A percentile compares a stretch with the other conserved stretches of the same genome.
These are phyloP conservation scores for Phytophthora multivora DNA, from an alignment of 352 stramenopile species.

Conservation along the genomic window DNA sequence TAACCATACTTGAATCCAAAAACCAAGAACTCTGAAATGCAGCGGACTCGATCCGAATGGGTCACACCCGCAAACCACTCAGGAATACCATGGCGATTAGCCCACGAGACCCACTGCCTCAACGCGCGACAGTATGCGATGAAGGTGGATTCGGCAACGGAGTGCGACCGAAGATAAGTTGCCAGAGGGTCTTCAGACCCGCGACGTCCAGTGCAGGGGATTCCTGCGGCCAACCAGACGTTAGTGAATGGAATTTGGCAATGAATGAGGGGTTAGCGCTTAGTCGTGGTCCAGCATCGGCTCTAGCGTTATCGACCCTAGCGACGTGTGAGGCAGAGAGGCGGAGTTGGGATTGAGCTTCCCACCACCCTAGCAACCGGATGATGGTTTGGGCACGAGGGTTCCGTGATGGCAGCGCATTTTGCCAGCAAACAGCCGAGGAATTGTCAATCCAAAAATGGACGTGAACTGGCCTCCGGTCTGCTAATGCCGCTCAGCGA, in stretches of 20 bases:
- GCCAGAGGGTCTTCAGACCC: background rate
- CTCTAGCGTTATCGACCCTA: background rate
- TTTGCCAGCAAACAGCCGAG: constrained; percentile 1
- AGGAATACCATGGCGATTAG: no score
- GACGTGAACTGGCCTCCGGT: background rate
- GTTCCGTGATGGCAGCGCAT: background rate
- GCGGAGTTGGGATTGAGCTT: background rate
- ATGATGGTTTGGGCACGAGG: constrained; percentile 9
- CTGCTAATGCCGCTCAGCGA: background rate
- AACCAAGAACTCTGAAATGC: background rate
- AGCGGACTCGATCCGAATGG: background rate
- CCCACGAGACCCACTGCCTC: background rate
- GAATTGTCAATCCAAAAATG: constrained; percentile 26
- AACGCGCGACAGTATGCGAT: background rate
- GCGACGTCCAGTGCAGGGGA: background rate
- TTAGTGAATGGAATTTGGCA: background rate
- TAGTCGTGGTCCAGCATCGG: background rate
- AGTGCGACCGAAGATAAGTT: constrained; percentile 9
- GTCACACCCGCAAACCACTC: background rate
- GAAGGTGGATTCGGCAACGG: constrained; percentile 10
- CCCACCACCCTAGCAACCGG: constrained; percentile 1
- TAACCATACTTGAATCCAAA: background rate
- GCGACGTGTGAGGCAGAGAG: background rate
- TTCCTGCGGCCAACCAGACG: background rate
- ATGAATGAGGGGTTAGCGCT: background rate